phyloP scores from a whole-genome alignment of 2,329 filamentous ascomycete species.

The Emericellopsis cladophorae region DNA sequence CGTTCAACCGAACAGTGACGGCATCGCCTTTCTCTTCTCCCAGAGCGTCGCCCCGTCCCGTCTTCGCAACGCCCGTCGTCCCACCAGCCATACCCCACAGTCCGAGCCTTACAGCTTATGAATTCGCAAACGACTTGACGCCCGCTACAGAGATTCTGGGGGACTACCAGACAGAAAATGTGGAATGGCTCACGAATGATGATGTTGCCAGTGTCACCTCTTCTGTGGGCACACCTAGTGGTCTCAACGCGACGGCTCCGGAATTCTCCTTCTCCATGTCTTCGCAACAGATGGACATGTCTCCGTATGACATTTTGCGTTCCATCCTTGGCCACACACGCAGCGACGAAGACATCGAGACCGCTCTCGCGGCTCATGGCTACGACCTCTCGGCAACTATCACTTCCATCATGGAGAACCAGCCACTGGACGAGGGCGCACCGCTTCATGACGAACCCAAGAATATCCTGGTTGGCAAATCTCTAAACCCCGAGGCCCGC shows the following conservation, averaged over 20 bases:
- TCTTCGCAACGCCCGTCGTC: slow-evolving; percentile 76
- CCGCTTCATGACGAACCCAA: slow-evolving; percentile 38
- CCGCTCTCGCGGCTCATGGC: slow-evolving; percentile 75
- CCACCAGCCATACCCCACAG: slow-evolving; percentile 88
- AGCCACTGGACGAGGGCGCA: slow-evolving; percentile 26
- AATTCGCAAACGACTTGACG: slow-evolving; percentile 73
- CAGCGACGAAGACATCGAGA: slow-evolving; percentile 88
- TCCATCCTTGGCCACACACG: slow-evolving; percentile 84
- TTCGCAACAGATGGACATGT: slow-evolving; percentile 75
- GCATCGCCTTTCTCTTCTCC: slow-evolving; percentile 91
- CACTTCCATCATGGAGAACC: slow-evolving; percentile 71
- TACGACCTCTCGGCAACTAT: slow-evolving; percentile 93
- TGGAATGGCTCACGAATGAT: slow-evolving; percentile 94
- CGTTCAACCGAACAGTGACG: slow-evolving; percentile 60
- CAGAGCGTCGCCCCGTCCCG: slow-evolving; percentile 80
- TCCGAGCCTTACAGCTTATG: slow-evolving; percentile 86
- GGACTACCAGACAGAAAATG: slow-evolving; percentile 84
- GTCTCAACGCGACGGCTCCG: slow-evolving; percentile 66
- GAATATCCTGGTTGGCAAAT: slow-evolving; percentile 76
- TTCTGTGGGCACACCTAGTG: slow-evolving; percentile 53
- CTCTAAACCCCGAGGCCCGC: slow-evolving; percentile 63
- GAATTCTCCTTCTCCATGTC: slow-evolving; percentile 53
- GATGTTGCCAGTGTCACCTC: slow-evolving; percentile 71
- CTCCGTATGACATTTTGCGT: slow-evolving; percentile 92
- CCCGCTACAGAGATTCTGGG: slow-evolving; percentile 78